Evolutionary conservation across 148 eudicot genomes (phyloP).

Genomic region (Rheum nobile): DNA sequence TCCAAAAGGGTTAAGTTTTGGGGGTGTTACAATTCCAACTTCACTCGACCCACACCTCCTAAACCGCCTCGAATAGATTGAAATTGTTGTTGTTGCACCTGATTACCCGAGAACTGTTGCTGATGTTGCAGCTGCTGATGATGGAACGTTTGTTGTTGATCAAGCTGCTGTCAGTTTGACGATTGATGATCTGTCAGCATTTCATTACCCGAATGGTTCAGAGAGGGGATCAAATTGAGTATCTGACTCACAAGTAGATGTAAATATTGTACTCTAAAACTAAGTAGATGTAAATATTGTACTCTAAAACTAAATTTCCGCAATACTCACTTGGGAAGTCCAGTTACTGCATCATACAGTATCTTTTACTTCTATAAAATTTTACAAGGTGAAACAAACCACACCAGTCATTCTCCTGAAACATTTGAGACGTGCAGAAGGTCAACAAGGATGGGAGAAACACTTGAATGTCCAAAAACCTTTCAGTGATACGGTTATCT

Average conservation of each 20-base stretch:
- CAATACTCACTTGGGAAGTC: conserved; percentile 80
- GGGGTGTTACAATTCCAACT: no score
- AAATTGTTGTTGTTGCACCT: conserved; percentile 46
- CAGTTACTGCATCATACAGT: conserved; percentile 67
- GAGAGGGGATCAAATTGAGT: no score
- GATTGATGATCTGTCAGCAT: conserved; percentile 58
- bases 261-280: no score
- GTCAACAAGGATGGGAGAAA: background rate
- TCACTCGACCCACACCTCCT: conserved; percentile 44
- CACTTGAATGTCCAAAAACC: background rate
- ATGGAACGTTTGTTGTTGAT: conserved; percentile 41
- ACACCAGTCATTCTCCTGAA: conserved; percentile 88
- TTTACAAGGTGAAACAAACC: conserved; percentile 73
- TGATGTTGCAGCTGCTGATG: conserved; percentile 44
- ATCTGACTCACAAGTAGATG: no score
- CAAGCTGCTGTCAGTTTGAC: conserved; percentile 23
- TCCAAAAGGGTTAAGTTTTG: no score
- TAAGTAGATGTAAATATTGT: conserved; percentile 8
- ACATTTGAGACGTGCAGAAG: background rate
- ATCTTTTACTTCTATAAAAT: conserved; percentile 73
- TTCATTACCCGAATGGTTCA: conserved; percentile 34
- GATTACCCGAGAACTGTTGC: conserved; percentile 36
- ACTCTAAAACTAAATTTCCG: background rate
- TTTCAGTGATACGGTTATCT: no score
- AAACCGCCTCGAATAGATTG: conserved; percentile 47